Evolutionary conservation across 2,329 filamentous ascomycete genomes (phyloP), one percentile per base, ranked within the genome.

Genomic region (Fusarium algeriense): DNA sequence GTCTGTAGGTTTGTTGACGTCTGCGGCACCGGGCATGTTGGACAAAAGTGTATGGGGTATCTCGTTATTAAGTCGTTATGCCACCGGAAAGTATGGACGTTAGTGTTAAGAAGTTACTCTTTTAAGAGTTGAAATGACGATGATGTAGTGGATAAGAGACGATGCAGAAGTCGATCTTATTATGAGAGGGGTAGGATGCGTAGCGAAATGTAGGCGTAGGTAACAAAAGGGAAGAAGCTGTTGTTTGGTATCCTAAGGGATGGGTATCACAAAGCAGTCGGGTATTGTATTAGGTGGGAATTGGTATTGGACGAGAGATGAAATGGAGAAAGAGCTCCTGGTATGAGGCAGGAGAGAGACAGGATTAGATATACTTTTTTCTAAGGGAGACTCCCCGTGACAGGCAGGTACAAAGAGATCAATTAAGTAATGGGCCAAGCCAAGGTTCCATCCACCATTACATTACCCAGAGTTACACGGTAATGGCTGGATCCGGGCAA

Each of bases 1-100:
- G 81, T 96, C 88, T 69, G 89, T 91, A 35, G 93, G 93, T 75
- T 87, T 89, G 82, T 96, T 95, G 78, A 95, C 92, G 71, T 81
- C 81, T 73, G 75, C 28, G 53, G 53, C 76, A 71, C 81, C 82
- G 75, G 82, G 73, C 81, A 83, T 83, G 75, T 49, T 76, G 75
- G 64, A 63, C 67, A 53, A 64, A 41, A 41, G 58, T 49, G 19
- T 68, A 57, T 65, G 53, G 62, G 43, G 53, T 68, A 54, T 68
- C 64, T 61, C 56, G 37, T 44, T 67, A 69, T 74, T 67, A 73
- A 65, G 52, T 62, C 60, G 44, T 61, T 54, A 63, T 44, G 59
- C 46, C 52, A 49, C 46, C 40, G 38, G 59, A 64, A 46, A 54
- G 43, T 60, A 62, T 44, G 34, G 46, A 49, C 43, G 37, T 55